Base-by-base conservation (phyloP, 352 stramenopile species). In the Pythium coloratum region DNA sequence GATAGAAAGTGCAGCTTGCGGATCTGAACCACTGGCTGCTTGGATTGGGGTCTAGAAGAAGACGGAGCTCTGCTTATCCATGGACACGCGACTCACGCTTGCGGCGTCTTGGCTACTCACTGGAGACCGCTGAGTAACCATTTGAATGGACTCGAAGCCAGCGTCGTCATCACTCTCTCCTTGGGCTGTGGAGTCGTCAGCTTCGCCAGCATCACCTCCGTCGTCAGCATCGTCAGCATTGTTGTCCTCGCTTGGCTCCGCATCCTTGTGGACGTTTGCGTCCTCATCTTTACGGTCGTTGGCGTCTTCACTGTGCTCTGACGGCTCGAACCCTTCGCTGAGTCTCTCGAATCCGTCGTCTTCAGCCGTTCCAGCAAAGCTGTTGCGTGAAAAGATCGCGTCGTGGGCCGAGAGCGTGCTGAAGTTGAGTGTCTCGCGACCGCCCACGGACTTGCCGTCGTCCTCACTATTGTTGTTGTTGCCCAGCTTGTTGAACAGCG, bases 381-480 rank as follows among this genome's bases (percentile, higher is more conserved):
- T 68, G 13, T 65, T 46, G 13, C 72, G 78, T 18, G 78, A 84
- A 44, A 81, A 84, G 6, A 81, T 59, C 46, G 80, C 85, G 36
- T 77, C 70, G 26, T 63, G 66, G 13, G 75, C 76, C 6, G 80
- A 86, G 18, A 81, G 67, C 6, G 24, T 54, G 30, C 64, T 65
- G 46, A 70, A 56, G 20, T 59, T 64, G 18, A 70, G 20, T 26
- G 63, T 64, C 55, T 58, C 55, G 2, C 30, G 51, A 6, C 62
- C 62, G 24, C 54, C 56, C 28, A 54, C 58, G 9, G 57, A 55
- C 14, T 33, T 55, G 26, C 51, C 59, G 40, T 64, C 46, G 6
- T 55, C 59, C 2, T 63, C 42, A 34, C 44, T 24, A 16, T 63
- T n/a, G 30, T 56, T 33, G 24, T 59, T 66, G 18, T 62, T 67